Base-by-base conservation (phyloP, 371 early-diverging fungal species). In the Mortierella sp. region DNA sequence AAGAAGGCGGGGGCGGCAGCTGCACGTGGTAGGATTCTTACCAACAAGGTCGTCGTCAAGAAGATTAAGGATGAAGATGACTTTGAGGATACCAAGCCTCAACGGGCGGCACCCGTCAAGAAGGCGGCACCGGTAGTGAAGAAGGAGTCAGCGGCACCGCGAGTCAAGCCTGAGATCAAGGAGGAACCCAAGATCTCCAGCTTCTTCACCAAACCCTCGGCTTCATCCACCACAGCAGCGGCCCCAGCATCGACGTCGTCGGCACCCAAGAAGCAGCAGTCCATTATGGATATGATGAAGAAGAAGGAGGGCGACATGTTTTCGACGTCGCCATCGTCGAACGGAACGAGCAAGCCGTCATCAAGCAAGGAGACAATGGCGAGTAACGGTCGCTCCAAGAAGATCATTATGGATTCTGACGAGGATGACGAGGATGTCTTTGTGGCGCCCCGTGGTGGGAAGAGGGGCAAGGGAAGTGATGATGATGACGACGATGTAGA, bases 201-300 rank as follows among this genome's bases (percentile, higher is more conserved):
- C 63, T 74, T 78, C 60, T 63, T 82, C 60, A 48, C 56, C 58
- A 88, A 79, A 43, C 44, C 81, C 16, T 38, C 68, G 24, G 68
- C 80, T 12, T 38, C 83, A 2, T 63, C 78, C 0, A 75, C 74
- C 41, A 49, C 41, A 18, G 32, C 74, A n/a, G 63, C 72, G 14
- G 32, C 81, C 11, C 46, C 72, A 11, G 58, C 51, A 38, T 32
- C 58, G 4, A 48, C 74, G n/a, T 60, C 81, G 8, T 14, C 77
- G 16, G 63, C 75, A 41, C 72, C 78, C 44, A 83, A 87, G 74
- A 88, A 88, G 56, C 84, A 75, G 49, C 87, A 65, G 46, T 73
- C 74, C 72, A 78, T 79, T 46, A 27, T 77, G 41, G 88, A 75
- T 71, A 89, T 80, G 90, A 88, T 68, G 89, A 89, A 76, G 80